Evolutionary conservation across 2,329 filamentous ascomycete genomes (phyloP).

Genomic region (Botryotinia narcissicola): DNA sequence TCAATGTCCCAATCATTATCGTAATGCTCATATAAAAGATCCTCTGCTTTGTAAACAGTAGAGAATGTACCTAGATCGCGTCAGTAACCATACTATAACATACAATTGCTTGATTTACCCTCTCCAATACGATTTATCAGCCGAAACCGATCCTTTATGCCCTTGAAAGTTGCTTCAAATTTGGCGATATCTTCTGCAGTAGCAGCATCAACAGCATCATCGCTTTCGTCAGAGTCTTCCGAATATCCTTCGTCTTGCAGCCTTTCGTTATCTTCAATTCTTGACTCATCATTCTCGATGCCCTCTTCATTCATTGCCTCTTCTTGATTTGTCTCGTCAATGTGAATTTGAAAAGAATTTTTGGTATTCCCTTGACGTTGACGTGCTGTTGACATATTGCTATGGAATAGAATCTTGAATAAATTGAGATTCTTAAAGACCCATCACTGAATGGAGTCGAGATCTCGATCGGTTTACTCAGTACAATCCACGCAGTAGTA

Average conservation of each 20-base stretch:
- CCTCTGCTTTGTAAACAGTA: constrained; percentile 97
- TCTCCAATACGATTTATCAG: constrained; percentile 97
- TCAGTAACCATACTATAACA: constrained; percentile 22
- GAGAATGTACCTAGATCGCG: constrained; percentile 79
- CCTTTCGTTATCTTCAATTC: constrained; percentile 29
- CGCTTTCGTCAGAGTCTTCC: constrained; percentile 53
- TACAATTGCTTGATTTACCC: constrained; percentile 52
- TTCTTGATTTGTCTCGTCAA: constrained; percentile 40
- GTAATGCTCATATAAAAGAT: constrained; percentile 79
- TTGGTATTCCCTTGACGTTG: constrained; percentile 33
- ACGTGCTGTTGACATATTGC: constrained; percentile 35
- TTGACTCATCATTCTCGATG: constrained; percentile 37
- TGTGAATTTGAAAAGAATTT: constrained; percentile 41
- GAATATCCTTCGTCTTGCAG: constrained; percentile 45
- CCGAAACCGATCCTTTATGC: constrained; percentile 79
- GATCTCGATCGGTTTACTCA: neutral
- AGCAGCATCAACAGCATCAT: constrained; percentile 60
- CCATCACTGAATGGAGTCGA: neutral
- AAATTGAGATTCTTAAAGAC: constrained; percentile 17
- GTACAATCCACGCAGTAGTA: neutral
- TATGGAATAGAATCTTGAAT: constrained; percentile 15
- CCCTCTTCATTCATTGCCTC: constrained; percentile 39
- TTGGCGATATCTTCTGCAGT: constrained; percentile 85
- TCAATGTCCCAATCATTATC: constrained; percentile 84
- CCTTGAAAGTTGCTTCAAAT: constrained; percentile 77